Evolutionary conservation across 1,284 basidiomycete species (phyloP), one percentile per base, ranked within the genome.

Genomic region (Tilletia indica): DNA sequence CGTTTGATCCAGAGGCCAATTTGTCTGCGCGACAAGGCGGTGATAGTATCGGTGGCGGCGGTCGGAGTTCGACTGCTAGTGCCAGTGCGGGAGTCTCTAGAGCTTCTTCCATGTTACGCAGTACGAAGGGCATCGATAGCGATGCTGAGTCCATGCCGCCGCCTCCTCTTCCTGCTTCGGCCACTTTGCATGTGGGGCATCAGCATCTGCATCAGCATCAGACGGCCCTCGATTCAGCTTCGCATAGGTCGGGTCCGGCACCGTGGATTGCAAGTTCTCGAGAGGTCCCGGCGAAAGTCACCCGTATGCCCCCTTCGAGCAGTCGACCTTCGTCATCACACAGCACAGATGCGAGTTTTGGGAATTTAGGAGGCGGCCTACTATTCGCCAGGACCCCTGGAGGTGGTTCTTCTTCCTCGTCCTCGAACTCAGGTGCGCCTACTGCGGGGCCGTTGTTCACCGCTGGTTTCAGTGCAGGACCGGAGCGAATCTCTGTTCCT

Each of bases 261-360:
- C 78, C 78, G 9, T 80, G 78, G 78, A 80, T 79, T 66, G 73
- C 78, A 2, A 79, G 76, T 25, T 76, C 77, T 25, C 79, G 75
- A 67, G 78, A 80, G 38, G 73, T 70, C 5, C 70, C 68, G 42
- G 31, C 54, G 12, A 68, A 49, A 42, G 39, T 38, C 12, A 64
- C 61, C 39, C 61, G 61, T 34, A 16, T 36, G 6, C 56, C 68
- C n/a, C 19, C 68, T 34, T 58, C 48, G 38, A 58, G 47, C 38
- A 69, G 68, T 38, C n/a, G 68, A 3, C 68, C 68, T 19, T 61
- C 56, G 31, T 69, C 68, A 2, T 54, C 68, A 8, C 68, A 69
- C 25, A 49, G 68, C 34, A 38, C 19, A 3, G 61, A 64, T 12
- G 31, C 34, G 12, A 9, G 16, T n/a, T 64, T 64, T 4, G 34